Percentiles rank a stretch among this genome's conserved stretches.
phyloP scores from a whole-genome alignment of 2,329 filamentous ascomycete species.

The Cladophialophora chaetospira region DNA sequence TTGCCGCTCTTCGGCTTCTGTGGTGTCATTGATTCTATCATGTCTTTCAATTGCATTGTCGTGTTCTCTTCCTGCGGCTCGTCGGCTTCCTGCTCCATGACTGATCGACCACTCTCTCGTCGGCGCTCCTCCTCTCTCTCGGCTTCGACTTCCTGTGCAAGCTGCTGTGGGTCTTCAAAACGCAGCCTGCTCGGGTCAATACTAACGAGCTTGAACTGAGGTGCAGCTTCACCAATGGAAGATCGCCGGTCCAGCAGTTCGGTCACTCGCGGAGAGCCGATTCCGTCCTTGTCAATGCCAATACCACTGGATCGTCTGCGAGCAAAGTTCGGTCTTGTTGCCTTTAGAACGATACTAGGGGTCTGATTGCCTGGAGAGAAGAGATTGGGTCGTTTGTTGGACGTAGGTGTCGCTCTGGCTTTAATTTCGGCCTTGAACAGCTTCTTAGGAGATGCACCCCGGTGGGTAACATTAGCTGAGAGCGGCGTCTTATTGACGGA shows the following conservation, averaged over 20 bases:
- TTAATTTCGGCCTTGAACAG: conserved; percentile 48
- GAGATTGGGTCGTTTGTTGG: conserved; percentile 43
- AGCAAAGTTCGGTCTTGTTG: conserved; percentile 44
- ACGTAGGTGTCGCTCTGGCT: conserved; percentile 39
- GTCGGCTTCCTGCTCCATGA: conserved; percentile 56
- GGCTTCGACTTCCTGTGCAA: conserved; percentile 65
- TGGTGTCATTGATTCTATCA: conserved; percentile 76
- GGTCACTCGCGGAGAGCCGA: conserved; percentile 74
- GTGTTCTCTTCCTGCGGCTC: conserved; percentile 60
- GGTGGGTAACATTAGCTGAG: conserved; percentile 46
- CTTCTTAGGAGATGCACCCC: conserved; percentile 54
- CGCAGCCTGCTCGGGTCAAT: conserved; percentile 52
- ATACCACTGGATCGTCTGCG: conserved; percentile 64
- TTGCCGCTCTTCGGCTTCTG: conserved; percentile 59
- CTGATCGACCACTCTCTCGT: conserved; percentile 60
- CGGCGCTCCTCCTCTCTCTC: conserved; percentile 64
- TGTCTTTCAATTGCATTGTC: conserved; percentile 70
- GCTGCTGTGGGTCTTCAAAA: conserved; percentile 65
- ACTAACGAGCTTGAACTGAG: conserved; percentile 62
- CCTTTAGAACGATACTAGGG: conserved; percentile 65
- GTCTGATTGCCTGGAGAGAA: conserved; percentile 64
- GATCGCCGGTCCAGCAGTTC: conserved; percentile 70
- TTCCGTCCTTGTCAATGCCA: conserved; percentile 68
- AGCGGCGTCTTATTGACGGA: conserved; percentile 56
- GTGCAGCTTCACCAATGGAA: conserved; percentile 69